Base-by-base conservation (phyloP, 768 basidiomycete genomes). In the Lyophyllum atratum region DNA sequence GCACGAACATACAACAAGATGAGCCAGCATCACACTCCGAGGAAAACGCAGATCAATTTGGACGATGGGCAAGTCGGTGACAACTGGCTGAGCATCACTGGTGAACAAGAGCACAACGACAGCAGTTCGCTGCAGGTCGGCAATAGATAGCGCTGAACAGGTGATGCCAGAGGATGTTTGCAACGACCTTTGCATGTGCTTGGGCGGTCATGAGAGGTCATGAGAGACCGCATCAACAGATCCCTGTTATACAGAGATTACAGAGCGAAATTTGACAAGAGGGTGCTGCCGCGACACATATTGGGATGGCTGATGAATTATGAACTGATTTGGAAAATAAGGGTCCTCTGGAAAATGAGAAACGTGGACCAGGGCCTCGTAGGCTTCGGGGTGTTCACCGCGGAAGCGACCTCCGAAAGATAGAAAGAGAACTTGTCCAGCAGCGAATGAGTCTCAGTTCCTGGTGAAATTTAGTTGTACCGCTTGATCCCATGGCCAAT, bases 401-500 rank as follows among this genome's bases (percentile, higher is more conserved):
- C 49, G 49, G 49, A 19, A 31, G 22, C n/a, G 33, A 50, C 21
- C 49, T 37, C 40, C 37, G 52, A 31, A 29, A 3, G 33, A 33
- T 43, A 15, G 40, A 55, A 19, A 48, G 46, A 19, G 28, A 31
- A 44, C 40, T 45, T 26, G 17, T 4, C 4, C 22, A 52, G 21
- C 25, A 51, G 19, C n/a, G 29, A 52, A 42, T 37, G 42, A 34
- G 55, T 56, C 31, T 49, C 55, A 34, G 55, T 56, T 43, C 55
- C 55, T 49, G 49, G 49, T 49, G 56, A 42, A 55, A 57, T 52
- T 33, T 44, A 52, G 19, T 46, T 48, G 31, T 47, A n/a, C 40
- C 43, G 31, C 19, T 28, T 25, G 40, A 28, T 25, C 31, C 24
- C 39, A 43, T 56, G 55, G 48, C 49, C 29, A n/a, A 28, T 10